Base-by-base conservation (phyloP, 2,329 filamentous ascomycete species). In the Fonsecaea nubica region DNA sequence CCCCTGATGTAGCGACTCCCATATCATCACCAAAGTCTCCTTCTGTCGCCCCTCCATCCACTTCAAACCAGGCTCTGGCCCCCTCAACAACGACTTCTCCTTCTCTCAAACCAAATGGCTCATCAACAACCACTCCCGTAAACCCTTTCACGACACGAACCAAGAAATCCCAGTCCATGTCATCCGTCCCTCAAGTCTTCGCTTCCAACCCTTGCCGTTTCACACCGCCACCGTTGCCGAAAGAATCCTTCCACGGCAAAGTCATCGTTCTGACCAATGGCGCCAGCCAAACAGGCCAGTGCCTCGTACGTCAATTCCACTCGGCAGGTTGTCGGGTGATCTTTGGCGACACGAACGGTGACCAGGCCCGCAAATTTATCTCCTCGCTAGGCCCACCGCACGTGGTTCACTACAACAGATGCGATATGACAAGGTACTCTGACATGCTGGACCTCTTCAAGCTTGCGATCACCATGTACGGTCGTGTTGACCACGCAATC, bases 401-500 rank as follows among this genome's bases (percentile, higher is more conserved):
- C 36, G 63, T 67, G 5, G 66, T 71, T 9, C 69, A 71, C 54
- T 85, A 83, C 73, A 75, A 80, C 58, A 65, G 68, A 60, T 68
- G 64, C 48, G 81, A 86, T 72, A 81, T 84, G 8, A 77, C 78
- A 9, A 73, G 78, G 52, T 84, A 85, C 70, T 70, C 77, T n/a
- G 78, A 80, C 13, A 79, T 83, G 33, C 72, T 84, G 35, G 74
- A 75, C 3, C 74, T 86, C 4, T 85, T 85, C 72, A 79, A 83
- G 30, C 67, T 76, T 2, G 82, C 83, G 0, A 78, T 79, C 50
- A 73, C 78, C 6, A 77, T 75, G n/a, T 81, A 82, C 64, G 80
- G 81, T 2, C 76, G 75, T 5, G 77, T 85, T 25, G 83, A 86
- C 64, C 80, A 83, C 65, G 83, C 83, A 4, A 77, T 84, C 21